Evolutionary conservation across 129 eudicot species (phyloP).

Genomic region (Escallonia rubra): DNA sequence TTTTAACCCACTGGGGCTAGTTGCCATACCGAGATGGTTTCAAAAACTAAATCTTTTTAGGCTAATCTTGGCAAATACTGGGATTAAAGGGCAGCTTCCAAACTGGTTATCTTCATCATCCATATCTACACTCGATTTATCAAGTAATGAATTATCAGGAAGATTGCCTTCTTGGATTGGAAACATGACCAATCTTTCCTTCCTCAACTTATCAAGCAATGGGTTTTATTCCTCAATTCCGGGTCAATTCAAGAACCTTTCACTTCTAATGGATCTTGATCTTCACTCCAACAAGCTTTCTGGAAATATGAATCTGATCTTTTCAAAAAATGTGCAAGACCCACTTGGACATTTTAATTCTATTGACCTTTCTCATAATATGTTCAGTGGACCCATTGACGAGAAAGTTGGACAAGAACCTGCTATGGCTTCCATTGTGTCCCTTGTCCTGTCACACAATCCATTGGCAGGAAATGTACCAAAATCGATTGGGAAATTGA

Average conservation of each 20-base stretch:
- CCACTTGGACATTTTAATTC: slow-evolving; percentile 59
- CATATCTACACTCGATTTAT: slow-evolving; percentile 52
- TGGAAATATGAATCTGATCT: slow-evolving; percentile 46
- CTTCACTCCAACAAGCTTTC: slow-evolving; percentile 85
- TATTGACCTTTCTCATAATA: slow-evolving; percentile 61
- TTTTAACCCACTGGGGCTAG: slow-evolving; percentile 46
- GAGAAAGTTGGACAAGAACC: slow-evolving; percentile 28
- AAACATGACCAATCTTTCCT: slow-evolving; percentile 64
- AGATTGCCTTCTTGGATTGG: slow-evolving; percentile 73
- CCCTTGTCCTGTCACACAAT: slow-evolving; percentile 59
- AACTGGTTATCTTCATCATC: slow-evolving; percentile 41
- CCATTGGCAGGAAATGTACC: slow-evolving; percentile 62
- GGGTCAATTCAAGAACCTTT: slow-evolving; percentile 47
- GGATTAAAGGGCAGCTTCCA: slow-evolving; percentile 60
- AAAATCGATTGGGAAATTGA: slow-evolving; percentile 40
- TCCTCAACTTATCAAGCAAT: slow-evolving; percentile 64
- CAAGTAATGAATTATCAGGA: slow-evolving; percentile 51
- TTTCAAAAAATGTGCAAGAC: slow-evolving; percentile 31
- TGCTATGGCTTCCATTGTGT: slow-evolving; percentile 35
- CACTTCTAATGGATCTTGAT: slow-evolving; percentile 54
- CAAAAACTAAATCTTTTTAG: slow-evolving; percentile 35
- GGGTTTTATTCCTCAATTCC: slow-evolving; percentile 48
- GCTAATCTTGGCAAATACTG: slow-evolving; percentile 57
- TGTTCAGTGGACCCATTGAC: slow-evolving; percentile 44
- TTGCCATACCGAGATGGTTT: slow-evolving; percentile 47